Conservation (phyloP, 75 land plant genomes). For the Pinus albicaulis region DNA sequence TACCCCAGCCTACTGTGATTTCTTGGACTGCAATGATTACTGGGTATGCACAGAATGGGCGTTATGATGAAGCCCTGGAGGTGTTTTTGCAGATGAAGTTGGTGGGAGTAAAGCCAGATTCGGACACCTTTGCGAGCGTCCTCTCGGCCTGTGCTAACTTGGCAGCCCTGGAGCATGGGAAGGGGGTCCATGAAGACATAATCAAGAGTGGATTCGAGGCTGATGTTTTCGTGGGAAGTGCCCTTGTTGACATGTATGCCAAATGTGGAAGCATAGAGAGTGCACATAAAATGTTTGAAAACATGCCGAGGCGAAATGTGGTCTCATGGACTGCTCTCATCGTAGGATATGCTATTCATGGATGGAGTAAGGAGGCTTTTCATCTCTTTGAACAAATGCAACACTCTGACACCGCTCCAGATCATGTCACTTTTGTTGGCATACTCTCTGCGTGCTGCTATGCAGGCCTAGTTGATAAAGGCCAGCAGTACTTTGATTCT, state of each 20-base stretch:
- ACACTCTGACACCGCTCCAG: conserved; percentile 10
- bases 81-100: conserved; percentile 2
- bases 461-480: conserved; percentile 27
- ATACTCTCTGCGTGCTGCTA: conserved; percentile 41
- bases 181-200: background rate
- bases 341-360: conserved; percentile 34
- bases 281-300: conserved; percentile 19
- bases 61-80: conserved; percentile 5
- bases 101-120: conserved; percentile 2
- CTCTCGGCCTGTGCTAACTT: background rate
- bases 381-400: conserved; percentile 39
- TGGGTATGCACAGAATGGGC: conserved; percentile 9
- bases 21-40: conserved; percentile 8
- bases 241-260: conserved; percentile 44
- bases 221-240: conserved; percentile 8
- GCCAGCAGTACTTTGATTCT: conserved; percentile 29
- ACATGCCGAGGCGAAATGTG: conserved; percentile 26
- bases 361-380: conserved; percentile 26
- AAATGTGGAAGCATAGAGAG: conserved; percentile 34
- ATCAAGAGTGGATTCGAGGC: background rate
- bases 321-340: conserved; percentile 40
- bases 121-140: background rate
- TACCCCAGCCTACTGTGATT: background rate
- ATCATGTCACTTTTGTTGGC: conserved; percentile 25
- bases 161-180: background rate